Base-by-base conservation (phyloP, 2,329 filamentous ascomycete species). In the Calonectria fujianensis region DNA sequence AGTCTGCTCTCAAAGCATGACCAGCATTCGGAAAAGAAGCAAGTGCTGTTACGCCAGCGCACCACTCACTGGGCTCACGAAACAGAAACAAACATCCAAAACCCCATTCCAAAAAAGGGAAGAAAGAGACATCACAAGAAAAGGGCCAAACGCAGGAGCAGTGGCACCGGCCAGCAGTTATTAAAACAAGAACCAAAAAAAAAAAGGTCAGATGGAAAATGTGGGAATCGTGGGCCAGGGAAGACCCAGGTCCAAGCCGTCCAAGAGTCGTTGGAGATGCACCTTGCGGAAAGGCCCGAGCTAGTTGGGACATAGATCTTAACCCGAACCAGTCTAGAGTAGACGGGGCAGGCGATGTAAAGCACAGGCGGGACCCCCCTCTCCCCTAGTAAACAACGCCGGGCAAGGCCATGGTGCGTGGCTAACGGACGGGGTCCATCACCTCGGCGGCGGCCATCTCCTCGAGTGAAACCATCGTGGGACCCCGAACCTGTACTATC, bases 381-480 rank as follows among this genome's bases (percentile, higher is more conserved):
- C 18, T n/a, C 14, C 8, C n/a, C n/a, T 39, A n/a, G 24, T 27
- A 29, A 27, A 24, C 39, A 39, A 39, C 57, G 16, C 57, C 57
- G 37, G 57, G 31, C 35, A 14, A 61, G 35, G 57, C 57, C 57
- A 35, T 61, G 35, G 27, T 27, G 29, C 57, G 57, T 63, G 35
- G 57, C 57, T 63, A n/a, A 39, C 35, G 24, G 35, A 41, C 24
- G 35, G 2, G 24, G 57, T 41, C 57, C 57, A 29, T 63, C 57
- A 29, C 37, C 37, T 31, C 7, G n/a, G 32, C n/a, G n/a, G 6
- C 16, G 32, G 57, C 37, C 24, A 37, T 29, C 57, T 24, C 37
- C 57, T 63, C 57, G 35, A 39, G 57, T 63, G 57, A 63, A 63
- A 63, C 57, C 57, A 63, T 63, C 57, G 57, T 63, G 57, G 57